A percentile compares a stretch with the other conserved stretches of the same genome.
Evolutionary conservation across 805 yeast genomes (phyloP).

Genomic region (Clavispora santaluciae): DNA sequence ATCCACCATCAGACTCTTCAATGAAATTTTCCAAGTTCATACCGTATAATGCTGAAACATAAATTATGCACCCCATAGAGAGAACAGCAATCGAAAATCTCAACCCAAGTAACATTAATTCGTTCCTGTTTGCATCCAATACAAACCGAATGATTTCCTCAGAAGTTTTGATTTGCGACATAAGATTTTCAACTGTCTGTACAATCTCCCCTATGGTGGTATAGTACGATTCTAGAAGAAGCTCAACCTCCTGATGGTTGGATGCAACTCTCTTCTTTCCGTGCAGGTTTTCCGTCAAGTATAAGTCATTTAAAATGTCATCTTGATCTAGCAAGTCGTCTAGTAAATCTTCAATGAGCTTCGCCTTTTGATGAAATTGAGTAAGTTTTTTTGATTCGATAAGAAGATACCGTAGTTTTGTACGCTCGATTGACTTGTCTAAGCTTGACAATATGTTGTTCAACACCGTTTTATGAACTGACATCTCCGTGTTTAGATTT

Average conservation of each 20-base stretch:
- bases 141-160: slow-evolving; percentile 94
- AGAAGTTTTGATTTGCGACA: slow-evolving; percentile 82
- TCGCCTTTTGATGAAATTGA: slow-evolving; percentile 79
- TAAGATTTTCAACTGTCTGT: slow-evolving; percentile 74
- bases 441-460: slow-evolving; percentile 69
- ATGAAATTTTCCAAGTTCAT: slow-evolving; percentile 93
- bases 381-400: slow-evolving; percentile 81
- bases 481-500: slow-evolving; percentile 80
- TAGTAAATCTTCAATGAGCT: slow-evolving; percentile 73
- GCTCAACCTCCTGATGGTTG: slow-evolving; percentile 84
- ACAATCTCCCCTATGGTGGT: slow-evolving; percentile 91
- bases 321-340: slow-evolving; percentile 86
- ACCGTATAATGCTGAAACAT: slow-evolving; percentile 84
- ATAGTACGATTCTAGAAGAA: slow-evolving; percentile 85
- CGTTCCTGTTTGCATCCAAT: slow-evolving; percentile 89
- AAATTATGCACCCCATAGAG: slow-evolving; percentile 75
- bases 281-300: slow-evolving; percentile 56
- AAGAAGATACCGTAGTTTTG: slow-evolving; percentile 69
- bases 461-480: slow-evolving; percentile 73
- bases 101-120: slow-evolving; percentile 82
- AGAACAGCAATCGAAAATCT: slow-evolving; percentile 79
- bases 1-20: slow-evolving; percentile 76
- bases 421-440: slow-evolving; percentile 77
- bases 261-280: slow-evolving; percentile 46
- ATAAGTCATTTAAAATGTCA: slow-evolving; percentile 77